Conservation (phyloP, 208 protist species). For the Acanthamoeba polyphaga region DNA sequence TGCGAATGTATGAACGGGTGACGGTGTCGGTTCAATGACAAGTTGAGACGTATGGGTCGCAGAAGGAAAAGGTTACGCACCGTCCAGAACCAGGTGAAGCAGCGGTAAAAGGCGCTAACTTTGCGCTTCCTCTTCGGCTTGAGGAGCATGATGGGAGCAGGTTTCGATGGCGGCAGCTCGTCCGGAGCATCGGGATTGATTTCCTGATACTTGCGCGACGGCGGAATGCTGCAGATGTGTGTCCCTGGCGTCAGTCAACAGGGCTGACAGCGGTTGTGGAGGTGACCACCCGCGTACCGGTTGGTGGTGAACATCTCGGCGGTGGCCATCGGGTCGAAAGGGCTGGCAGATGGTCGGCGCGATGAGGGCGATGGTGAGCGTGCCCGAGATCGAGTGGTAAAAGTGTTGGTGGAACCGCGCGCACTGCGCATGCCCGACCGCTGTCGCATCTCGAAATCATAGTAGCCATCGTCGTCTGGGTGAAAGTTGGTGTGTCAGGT, state of each 20-base stretch:
- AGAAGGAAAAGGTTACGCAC: not conserved
- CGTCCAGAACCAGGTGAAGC: not conserved
- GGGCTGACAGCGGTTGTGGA: not conserved
- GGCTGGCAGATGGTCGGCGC: not conserved
- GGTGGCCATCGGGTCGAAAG: not conserved
- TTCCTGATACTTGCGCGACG: conserved; percentile 17
- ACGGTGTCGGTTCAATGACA: not conserved
- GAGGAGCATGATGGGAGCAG: conserved; percentile 1
- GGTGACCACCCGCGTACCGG: not conserved
- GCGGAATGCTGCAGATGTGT: not conserved
- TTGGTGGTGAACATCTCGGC: conserved; percentile 1
- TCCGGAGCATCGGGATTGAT: conserved; percentile 11
- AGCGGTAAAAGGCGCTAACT: not conserved
- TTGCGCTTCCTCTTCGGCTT: conserved; percentile 29
- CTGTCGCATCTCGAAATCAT: not conserved
- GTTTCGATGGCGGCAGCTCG: conserved; percentile 15
- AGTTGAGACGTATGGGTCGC: too few relatives aligned
- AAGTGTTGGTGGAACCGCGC: not conserved
- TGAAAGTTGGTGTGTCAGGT: not conserved
- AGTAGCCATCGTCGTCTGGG: not conserved
- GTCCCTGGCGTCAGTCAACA: not conserved
- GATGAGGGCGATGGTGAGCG: not conserved
- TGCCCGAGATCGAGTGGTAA: not conserved
- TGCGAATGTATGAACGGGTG: not conserved
- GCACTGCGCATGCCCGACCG: not conserved